Evolutionary conservation across 805 yeast species (phyloP), one percentile per base, ranked within the genome.

Genomic region (Metschnikowia cubensis): DNA sequence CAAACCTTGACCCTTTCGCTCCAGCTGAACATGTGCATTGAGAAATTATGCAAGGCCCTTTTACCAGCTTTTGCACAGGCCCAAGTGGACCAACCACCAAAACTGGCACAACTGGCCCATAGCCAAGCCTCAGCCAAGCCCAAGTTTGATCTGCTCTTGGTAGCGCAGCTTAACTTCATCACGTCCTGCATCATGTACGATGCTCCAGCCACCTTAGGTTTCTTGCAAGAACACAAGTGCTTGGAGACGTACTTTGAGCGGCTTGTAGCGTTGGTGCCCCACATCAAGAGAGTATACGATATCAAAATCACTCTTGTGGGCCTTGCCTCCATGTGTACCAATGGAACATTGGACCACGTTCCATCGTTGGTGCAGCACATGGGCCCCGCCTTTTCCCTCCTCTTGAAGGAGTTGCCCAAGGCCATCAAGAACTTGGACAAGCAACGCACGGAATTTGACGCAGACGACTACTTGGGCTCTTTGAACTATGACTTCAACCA

Each of bases 301-400:
- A 74, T 89, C 64, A 91, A 90, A 66, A 67, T 92, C 39, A 81
- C 88, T 0, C 71, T 81, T 2, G 67, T 92, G 55, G 95, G 94
- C 0, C 62, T 86, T 20, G 39, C 42, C 11, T 40, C 22, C 18
- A 43, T 43, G 32, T 43, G 46, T 22, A 43, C 38, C 13, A 43
- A 43, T n/a, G 45, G 42, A 10, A 29, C 42, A 5, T 48, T 22
- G 31, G 49, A 48, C 2, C 55, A 75, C 15, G 61, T 76, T n/a
- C 73, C 80, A 7, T 75, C 79, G 44, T 35, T 52, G 33, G 38
- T 49, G 13, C 18, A 42, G 6, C 52, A 52, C 45, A 58, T 85
- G 17, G 81, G 87, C 34, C 60, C 71, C 2, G 73, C 71, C 7
- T 65, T 87, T n/a, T 73, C 84, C 0, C 58, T 63, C 3, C 65